phyloP scores from a whole-genome alignment of 2,329 filamentous ascomycete species.

The Fusarium mangiferae region DNA sequence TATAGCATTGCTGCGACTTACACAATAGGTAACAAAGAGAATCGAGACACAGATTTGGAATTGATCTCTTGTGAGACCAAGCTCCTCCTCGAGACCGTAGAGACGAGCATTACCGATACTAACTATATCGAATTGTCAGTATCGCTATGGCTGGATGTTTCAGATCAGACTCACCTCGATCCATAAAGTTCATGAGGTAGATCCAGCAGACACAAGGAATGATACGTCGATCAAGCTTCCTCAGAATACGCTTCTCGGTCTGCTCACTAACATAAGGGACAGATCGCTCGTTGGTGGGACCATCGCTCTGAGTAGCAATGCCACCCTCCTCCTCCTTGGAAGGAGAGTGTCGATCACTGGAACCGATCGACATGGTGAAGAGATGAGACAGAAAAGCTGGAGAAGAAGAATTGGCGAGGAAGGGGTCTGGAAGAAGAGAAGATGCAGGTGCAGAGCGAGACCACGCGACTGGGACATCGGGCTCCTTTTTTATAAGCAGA shows the following conservation, averaged over 20 bases:
- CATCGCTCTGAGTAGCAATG: constrained; percentile 21
- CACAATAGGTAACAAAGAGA: constrained; percentile 54
- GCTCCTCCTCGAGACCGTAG: constrained; percentile 59
- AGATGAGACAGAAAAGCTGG: background rate
- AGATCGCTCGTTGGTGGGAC: constrained; percentile 19
- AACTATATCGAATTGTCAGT: constrained; percentile 54
- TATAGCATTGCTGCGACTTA: constrained; percentile 37
- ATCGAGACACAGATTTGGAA: constrained; percentile 66
- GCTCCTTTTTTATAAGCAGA: constrained; percentile 18
- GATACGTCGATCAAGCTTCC: constrained; percentile 48
- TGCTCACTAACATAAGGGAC: constrained; percentile 32
- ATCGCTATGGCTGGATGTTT: accelerated
- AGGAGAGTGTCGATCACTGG: constrained; percentile 17
- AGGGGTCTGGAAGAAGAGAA: background rate
- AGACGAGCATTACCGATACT: constrained; percentile 75
- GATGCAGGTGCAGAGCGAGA: constrained; percentile 4
- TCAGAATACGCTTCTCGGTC: constrained; percentile 37
- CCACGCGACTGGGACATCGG: constrained; percentile 3
- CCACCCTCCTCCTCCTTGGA: constrained; percentile 25
- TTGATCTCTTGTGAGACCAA: constrained; percentile 64
- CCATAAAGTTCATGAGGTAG: constrained; percentile 51
- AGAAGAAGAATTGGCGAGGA: background rate
- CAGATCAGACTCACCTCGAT: constrained; percentile 41
- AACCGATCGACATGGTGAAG: constrained; percentile 7
- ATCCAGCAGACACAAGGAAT: constrained; percentile 48